A percentile compares a stretch with the other conserved stretches of the same genome.
Evolutionary conservation across 257 asterid species (phyloP).

Genomic region (Solanum corneliomulleri): DNA sequence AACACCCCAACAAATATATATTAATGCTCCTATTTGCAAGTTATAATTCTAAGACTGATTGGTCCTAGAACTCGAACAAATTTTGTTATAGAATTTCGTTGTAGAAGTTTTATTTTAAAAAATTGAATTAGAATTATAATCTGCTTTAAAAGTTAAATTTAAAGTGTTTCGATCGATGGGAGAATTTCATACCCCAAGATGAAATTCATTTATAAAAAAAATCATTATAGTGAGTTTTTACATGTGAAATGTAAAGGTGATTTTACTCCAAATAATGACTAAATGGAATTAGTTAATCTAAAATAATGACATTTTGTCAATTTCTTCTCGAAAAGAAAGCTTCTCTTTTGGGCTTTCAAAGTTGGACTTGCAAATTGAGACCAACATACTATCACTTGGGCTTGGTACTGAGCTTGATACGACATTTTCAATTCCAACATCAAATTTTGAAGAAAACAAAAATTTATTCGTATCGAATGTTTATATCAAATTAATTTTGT

Average conservation of each 20-base stretch:
- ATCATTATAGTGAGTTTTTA: background rate
- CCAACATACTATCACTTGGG: background rate
- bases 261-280: background rate
- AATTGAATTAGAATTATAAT: no score
- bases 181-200: background rate
- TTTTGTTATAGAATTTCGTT: background rate
- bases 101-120: no score
- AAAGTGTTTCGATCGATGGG: no score
- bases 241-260: background rate
- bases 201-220: background rate
- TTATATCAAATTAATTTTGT: no score
- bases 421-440: no score
- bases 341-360: background rate
- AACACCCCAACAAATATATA: background rate
- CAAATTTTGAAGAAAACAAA: no score
- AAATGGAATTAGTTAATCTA: background rate
- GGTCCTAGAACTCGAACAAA: background rate
- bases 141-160: no score
- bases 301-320: background rate
- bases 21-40: background rate
- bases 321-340: background rate
- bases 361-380: background rate
- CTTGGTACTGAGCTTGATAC: background rate
- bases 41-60: background rate
- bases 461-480: accelerated